A percentile compares a stretch with the other conserved stretches of the same genome.
phyloP scores from a whole-genome alignment of 192 early-diverging fungal species.

The Geranomyces michiganensis region DNA sequence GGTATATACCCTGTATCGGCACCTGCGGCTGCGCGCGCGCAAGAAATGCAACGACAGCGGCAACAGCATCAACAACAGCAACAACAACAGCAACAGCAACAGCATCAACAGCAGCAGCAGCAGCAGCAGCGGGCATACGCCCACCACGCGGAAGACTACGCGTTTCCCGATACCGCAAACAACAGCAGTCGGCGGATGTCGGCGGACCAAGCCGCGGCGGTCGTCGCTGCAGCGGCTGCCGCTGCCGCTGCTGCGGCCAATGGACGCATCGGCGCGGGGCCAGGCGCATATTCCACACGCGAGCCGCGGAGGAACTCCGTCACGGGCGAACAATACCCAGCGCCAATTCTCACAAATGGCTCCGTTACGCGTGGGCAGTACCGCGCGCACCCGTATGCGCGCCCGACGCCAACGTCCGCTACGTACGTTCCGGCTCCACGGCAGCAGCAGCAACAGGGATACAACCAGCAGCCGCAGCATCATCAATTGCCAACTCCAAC shows the following conservation, averaged over 20 bases:
- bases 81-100: not conserved
- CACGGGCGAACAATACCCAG: slow-evolving; percentile 7
- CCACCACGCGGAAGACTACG: not conserved
- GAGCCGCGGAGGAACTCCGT: not conserved
- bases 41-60: not conserved
- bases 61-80: not conserved
- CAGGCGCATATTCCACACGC: not conserved
- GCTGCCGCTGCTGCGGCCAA: no score
- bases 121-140: not conserved
- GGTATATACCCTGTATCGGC: not conserved
- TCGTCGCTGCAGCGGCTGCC: not conserved
- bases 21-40: not conserved
- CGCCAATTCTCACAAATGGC: not conserved
- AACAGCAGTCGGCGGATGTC: not conserved
- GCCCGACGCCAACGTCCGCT: not conserved
- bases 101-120: not conserved
- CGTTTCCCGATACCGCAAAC: not conserved
- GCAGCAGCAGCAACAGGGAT: no score
- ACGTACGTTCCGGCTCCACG: not conserved
- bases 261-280: not conserved
- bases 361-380: slow-evolving; percentile 11
- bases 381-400: slow-evolving; percentile 10
- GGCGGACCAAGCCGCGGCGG: not conserved
- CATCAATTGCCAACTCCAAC: slow-evolving; percentile 12
- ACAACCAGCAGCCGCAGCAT: not conserved